Percentiles rank a stretch among this genome's conserved stretches.
phyloP scores from a whole-genome alignment of 1,139 yeast genomes.

The Groenewaldozyma auringiensis region DNA sequence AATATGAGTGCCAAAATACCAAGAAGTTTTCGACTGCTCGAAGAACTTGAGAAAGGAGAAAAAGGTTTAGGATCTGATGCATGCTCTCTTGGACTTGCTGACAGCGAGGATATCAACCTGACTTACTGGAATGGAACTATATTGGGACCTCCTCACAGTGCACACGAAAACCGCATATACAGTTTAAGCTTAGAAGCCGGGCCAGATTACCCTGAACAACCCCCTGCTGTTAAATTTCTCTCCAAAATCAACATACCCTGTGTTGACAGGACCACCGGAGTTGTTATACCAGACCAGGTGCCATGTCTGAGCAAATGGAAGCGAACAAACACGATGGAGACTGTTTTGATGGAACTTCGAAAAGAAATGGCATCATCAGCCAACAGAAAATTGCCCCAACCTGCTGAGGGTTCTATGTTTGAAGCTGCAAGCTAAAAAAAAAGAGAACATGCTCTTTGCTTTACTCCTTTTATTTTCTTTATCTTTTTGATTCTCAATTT shows the following conservation, averaged over 20 bases:
- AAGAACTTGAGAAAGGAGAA: constrained; percentile 96
- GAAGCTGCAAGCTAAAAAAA: neutral
- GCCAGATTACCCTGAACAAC: constrained; percentile 75
- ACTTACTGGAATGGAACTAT: constrained; percentile 95
- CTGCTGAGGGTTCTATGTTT: constrained; percentile 78
- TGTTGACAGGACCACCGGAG: constrained; percentile 60
- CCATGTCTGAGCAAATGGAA: constrained; percentile 79
- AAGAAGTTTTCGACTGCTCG: constrained; percentile 85
- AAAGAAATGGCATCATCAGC: constrained; percentile 74
- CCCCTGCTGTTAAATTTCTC: constrained; percentile 73
- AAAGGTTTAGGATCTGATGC: constrained; percentile 96
- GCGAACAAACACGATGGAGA: constrained; percentile 84
- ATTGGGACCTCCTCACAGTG: constrained; percentile 92
- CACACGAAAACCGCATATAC: constrained; percentile 90
- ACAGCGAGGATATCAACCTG: constrained; percentile 85
- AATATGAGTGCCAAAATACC: constrained; percentile 47
- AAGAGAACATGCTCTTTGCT: too few relatives aligned
- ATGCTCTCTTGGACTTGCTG: constrained; percentile 86
- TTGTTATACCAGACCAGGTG: constrained; percentile 53
- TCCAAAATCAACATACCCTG: constrained; percentile 87
- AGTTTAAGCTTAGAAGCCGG: constrained; percentile 78
- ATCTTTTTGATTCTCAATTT: too few relatives aligned
- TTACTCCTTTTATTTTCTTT: too few relatives aligned
- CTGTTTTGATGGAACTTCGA: constrained; percentile 77
- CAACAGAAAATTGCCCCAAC: constrained; percentile 83